Conservation (phyloP, 495 filamentous ascomycete genomes). For the Aspergillus asperescens region DNA sequence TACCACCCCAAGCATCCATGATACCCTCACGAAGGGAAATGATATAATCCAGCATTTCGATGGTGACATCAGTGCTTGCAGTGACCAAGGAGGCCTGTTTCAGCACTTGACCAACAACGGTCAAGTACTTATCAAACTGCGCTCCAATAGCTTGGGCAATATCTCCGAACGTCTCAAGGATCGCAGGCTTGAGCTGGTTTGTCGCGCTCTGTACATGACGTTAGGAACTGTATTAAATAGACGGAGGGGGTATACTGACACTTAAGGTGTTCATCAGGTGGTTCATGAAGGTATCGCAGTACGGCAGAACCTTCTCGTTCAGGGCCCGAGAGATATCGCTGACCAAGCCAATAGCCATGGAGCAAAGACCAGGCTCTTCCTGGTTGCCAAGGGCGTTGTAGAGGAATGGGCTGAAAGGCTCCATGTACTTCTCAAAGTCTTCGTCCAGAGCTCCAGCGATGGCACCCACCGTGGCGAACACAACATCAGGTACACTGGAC, state of each 20-base stretch:
- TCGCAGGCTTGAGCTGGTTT: conserved; percentile 97
- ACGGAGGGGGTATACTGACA: conserved; percentile 48
- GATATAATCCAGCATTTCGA: conserved; percentile 94
- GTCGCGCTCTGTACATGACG: conserved; percentile 48
- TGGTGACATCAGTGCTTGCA: conserved; percentile 60
- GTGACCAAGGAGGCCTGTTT: conserved; percentile 85
- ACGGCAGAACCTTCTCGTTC: conserved; percentile 83
- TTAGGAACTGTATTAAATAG: conserved; percentile 36
- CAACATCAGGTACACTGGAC: conserved; percentile 88
- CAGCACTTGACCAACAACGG: conserved; percentile 86
- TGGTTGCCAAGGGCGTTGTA: conserved; percentile 92
- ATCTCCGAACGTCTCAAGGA: conserved; percentile 95
- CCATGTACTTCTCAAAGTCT: conserved; percentile 95
- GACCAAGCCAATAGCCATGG: conserved; percentile 95
- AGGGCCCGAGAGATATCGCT: conserved; percentile 92
- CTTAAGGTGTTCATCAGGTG: conserved; percentile 83
- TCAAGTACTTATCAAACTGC: conserved; percentile 86
- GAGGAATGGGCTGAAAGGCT: conserved; percentile 81
- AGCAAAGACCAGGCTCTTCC: conserved; percentile 87
- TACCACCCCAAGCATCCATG: conserved; percentile 98
- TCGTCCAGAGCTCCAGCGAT: conserved; percentile 84
- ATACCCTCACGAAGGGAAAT: conserved; percentile 92
- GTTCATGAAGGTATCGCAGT: conserved; percentile 97
- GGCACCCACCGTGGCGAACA: conserved; percentile 84
- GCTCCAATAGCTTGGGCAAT: conserved; percentile 93